Percentiles rank a stretch among this genome's conserved stretches.
Conservation (phyloP, 2,329 filamentous ascomycete species). For the Leptographium wingfieldii region DNA sequence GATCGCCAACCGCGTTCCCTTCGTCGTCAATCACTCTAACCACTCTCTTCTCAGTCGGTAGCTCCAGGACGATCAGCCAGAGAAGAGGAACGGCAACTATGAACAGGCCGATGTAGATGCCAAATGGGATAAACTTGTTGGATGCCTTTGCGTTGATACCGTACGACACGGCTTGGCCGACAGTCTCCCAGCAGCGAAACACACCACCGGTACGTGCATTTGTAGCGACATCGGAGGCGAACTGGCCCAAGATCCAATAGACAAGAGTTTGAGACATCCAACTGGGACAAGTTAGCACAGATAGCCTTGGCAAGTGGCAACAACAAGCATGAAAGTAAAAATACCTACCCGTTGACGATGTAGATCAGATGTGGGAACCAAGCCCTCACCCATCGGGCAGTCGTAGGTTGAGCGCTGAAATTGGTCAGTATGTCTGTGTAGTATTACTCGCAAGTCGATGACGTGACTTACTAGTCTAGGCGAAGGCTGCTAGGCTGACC, state of each 20-base stretch:
- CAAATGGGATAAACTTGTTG: constrained; percentile 3
- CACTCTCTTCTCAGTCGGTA: neutral
- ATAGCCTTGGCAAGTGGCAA: neutral
- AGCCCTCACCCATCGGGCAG: neutral
- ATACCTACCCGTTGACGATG: neutral
- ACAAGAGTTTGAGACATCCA: constrained; percentile 1
- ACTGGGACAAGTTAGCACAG: neutral
- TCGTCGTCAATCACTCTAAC: neutral
- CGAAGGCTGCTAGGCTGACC: neutral
- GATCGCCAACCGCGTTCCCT: neutral
- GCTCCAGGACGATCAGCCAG: neutral
- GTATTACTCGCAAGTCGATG: neutral
- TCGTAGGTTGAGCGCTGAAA: neutral
- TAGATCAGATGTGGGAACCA: neutral
- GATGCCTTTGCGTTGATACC: neutral
- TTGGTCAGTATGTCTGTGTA: neutral
- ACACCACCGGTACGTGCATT: neutral
- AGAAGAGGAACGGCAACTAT: neutral
- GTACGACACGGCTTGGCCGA: neutral
- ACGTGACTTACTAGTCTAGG: neutral
- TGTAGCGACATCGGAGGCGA: neutral
- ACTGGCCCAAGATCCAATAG: neutral
- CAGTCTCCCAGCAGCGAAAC: neutral
- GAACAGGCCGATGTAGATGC: constrained; percentile 1
- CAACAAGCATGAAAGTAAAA: neutral